A percentile compares a stretch with the other conserved stretches of the same genome.
Evolutionary conservation across 441 rosid species (phyloP).

Genomic region (Rhodomyrtus psidioides): DNA sequence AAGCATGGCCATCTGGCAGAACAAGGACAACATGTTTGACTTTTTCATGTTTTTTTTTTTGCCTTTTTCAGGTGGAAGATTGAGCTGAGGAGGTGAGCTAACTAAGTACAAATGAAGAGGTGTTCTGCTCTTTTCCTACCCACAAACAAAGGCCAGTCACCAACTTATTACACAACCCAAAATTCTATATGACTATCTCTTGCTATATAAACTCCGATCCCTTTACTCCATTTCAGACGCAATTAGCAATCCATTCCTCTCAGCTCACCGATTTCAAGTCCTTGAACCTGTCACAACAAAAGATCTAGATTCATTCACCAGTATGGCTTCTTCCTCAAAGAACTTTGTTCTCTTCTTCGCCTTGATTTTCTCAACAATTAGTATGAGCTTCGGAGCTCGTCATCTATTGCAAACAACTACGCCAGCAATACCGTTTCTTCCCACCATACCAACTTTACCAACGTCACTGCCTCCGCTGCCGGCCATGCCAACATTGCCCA

Average conservation of each 20-base stretch:
- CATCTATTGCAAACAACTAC: background rate
- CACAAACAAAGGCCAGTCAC: background rate
- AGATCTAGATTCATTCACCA: background rate
- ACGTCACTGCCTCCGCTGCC: background rate
- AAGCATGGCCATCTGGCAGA: background rate
- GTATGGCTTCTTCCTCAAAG: background rate
- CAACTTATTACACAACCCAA: background rate
- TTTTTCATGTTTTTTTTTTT: background rate
- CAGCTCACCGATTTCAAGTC: background rate
- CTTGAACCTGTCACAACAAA: background rate
- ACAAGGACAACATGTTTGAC: background rate
- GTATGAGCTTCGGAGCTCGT: background rate
- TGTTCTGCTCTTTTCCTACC: background rate
- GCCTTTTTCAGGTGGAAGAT: background rate
- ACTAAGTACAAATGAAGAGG: background rate
- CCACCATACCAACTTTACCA: background rate
- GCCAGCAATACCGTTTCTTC: background rate
- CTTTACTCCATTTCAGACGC: background rate
- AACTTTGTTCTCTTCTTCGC: background rate
- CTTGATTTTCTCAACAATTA: background rate
- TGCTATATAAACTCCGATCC: background rate
- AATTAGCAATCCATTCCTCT: background rate
- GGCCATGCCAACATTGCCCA: background rate
- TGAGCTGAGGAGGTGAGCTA: background rate
- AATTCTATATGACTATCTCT: background rate